phyloP scores from a whole-genome alignment of 257 asterid species.

The Gentiana straminea region DNA sequence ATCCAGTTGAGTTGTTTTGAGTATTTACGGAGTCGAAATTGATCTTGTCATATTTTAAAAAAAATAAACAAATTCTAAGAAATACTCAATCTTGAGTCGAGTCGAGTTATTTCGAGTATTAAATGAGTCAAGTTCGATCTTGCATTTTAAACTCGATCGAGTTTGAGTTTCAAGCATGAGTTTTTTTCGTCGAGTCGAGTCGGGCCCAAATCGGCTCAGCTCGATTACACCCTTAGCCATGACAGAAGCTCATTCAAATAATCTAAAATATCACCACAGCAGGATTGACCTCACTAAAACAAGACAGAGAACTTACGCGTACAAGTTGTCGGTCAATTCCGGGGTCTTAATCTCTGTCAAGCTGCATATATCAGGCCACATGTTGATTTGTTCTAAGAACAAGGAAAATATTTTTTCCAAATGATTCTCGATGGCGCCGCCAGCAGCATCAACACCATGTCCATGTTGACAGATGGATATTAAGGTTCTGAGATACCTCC shows the following conservation, averaged over 20 bases:
- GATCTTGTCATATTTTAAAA: no score
- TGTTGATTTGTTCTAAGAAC: slow-evolving; percentile 77
- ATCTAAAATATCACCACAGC: not conserved
- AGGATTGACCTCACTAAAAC: not conserved
- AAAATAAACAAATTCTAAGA: no score
- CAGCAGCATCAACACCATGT: slow-evolving; percentile 22
- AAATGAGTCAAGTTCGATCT: no score
- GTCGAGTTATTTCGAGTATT: no score
- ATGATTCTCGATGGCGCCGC: slow-evolving; percentile 38
- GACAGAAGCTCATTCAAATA: not conserved
- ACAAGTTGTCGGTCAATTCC: slow-evolving; percentile 68
- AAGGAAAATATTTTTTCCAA: slow-evolving; percentile 82
- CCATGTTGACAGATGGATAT: slow-evolving; percentile 44
- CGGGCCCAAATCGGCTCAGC: no score
- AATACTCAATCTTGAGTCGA: no score
- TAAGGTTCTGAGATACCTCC: slow-evolving; percentile 76
- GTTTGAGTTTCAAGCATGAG: no score
- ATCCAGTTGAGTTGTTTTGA: no score
- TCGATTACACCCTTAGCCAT: not conserved
- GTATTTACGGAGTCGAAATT: no score
- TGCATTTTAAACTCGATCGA: no score
- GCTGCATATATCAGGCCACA: slow-evolving; percentile 84
- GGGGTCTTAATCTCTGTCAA: slow-evolving; percentile 72
- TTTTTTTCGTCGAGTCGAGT: no score
- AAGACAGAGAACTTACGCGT: slow-evolving; percentile 38